A percentile compares a stretch with the other conserved stretches of the same genome.
These are phyloP conservation scores for Microascus cirrosus DNA, from an alignment of 2,329 filamentous ascomycete genomes.

Conservation along the genomic window DNA sequence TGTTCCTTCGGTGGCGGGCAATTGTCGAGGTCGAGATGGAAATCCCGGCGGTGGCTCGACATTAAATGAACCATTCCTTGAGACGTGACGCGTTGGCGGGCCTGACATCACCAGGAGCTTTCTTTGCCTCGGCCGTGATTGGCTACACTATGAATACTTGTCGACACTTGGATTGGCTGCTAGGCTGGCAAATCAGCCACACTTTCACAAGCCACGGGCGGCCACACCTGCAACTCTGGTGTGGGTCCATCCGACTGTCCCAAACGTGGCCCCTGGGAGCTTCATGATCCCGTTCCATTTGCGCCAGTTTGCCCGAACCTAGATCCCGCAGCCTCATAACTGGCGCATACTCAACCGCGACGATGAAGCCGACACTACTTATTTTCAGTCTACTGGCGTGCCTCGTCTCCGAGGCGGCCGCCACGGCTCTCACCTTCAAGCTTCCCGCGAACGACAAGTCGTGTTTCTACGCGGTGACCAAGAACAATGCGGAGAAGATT, in stretches of 20 bases:
- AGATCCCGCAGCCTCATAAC: not conserved
- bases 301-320: not conserved
- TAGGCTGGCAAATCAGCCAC: not conserved
- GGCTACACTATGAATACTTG: not conserved
- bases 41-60: not conserved
- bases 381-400: constrained; percentile 61
- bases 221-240: not conserved
- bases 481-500: constrained; percentile 73
- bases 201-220: not conserved
- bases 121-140: not conserved
- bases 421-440: constrained; percentile 91
- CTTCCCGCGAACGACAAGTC: constrained; percentile 83
- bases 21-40: not conserved
- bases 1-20: not conserved
- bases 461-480: constrained; percentile 81
- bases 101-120: not conserved
- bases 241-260: not conserved
- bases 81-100: not conserved
- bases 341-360: constrained; percentile 11
- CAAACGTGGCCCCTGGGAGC: not conserved
- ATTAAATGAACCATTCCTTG: not conserved
- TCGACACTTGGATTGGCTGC: not conserved
- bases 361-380: constrained; percentile 56
- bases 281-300: not conserved
- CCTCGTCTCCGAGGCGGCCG: constrained; percentile 59